Conservation (phyloP, 1,284 basidiomycete genomes). For the Pseudomicrostroma phylloplanum region DNA sequence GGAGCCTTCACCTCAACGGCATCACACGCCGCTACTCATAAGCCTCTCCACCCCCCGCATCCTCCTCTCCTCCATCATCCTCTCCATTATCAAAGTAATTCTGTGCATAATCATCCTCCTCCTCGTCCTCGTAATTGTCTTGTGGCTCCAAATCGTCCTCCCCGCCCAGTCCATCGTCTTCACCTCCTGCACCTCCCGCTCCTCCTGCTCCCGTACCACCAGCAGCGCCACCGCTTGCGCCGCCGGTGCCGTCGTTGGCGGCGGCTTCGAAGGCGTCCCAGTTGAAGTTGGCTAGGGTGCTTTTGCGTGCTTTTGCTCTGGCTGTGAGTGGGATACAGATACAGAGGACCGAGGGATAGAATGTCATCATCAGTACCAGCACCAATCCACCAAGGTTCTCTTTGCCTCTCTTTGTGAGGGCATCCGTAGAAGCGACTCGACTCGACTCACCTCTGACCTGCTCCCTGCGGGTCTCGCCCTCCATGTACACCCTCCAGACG, state of each 20-base stretch:
- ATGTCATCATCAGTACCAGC: too few species aligned
- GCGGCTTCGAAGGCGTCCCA: slow-evolving; percentile 11
- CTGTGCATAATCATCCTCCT: slow-evolving; percentile 47
- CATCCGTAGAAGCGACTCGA: slow-evolving; percentile 12
- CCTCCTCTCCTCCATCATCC: slow-evolving; percentile 39
- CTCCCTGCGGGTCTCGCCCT: slow-evolving; percentile 33
- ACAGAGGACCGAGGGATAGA: too few species aligned
- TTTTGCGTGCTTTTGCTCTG: too few species aligned
- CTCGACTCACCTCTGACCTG: slow-evolving; percentile 1
- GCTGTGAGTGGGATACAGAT: too few species aligned
- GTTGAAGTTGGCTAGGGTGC: slow-evolving; percentile 7
- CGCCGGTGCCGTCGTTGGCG: background rate
- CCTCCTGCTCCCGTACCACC: background rate
- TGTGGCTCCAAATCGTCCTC: slow-evolving; percentile 31
- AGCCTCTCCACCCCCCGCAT: slow-evolving; percentile 29
- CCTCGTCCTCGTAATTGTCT: slow-evolving; percentile 48
- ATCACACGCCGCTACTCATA: slow-evolving; percentile 24
- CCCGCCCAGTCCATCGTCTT: slow-evolving; percentile 37
- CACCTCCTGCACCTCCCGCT: slow-evolving; percentile 10
- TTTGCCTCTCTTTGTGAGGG: slow-evolving; percentile 16
- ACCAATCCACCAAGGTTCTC: background rate
- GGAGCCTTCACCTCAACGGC: background rate
- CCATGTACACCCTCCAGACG: slow-evolving; percentile 43
- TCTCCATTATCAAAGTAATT: slow-evolving; percentile 51
- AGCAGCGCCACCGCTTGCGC: too few species aligned